A percentile compares a stretch with the other conserved stretches of the same genome.
Conservation (phyloP, 345 rosid genomes). For the Clarkia xantiana region DNA sequence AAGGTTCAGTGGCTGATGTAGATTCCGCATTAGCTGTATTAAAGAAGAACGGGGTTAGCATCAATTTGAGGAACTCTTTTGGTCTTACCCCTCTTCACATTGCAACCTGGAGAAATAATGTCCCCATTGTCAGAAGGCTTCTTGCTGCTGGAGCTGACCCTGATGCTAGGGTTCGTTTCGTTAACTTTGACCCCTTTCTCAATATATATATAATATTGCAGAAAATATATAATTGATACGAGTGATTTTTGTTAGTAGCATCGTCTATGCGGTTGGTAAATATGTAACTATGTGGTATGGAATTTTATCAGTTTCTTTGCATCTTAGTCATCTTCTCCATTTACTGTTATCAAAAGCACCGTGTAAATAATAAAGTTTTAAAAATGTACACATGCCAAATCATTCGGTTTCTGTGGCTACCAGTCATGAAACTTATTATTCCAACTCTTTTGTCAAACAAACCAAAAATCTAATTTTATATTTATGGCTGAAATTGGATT, state of each 20-base stretch:
- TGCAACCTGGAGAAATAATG: conserved; percentile 89
- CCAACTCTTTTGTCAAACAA: no score
- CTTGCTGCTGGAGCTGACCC: conserved; percentile 94
- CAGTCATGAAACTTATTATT: not conserved
- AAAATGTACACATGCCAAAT: no score
- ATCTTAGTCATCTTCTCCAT: no score
- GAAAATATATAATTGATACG: not conserved
- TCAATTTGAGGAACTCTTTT: conserved; percentile 54
- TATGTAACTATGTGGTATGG: no score
- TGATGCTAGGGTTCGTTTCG: conserved; percentile 87
- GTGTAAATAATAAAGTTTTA: no score
- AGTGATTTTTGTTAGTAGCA: no score
- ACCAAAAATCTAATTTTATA: not conserved
- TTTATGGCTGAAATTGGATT: not conserved
- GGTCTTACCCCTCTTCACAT: conserved; percentile 85
- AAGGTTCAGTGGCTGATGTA: conserved; percentile 76
- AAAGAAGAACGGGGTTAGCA: conserved; percentile 76
- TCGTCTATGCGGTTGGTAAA: no score
- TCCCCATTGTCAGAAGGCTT: conserved; percentile 80
- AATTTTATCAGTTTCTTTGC: no score
- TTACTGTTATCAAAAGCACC: no score
- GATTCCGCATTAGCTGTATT: conserved; percentile 47
- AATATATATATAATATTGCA: not conserved
- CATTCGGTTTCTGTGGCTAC: no score
- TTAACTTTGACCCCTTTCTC: conserved; percentile 10